Conservation (phyloP, 2,329 filamentous ascomycete genomes). For the Whalleya microplaca region DNA sequence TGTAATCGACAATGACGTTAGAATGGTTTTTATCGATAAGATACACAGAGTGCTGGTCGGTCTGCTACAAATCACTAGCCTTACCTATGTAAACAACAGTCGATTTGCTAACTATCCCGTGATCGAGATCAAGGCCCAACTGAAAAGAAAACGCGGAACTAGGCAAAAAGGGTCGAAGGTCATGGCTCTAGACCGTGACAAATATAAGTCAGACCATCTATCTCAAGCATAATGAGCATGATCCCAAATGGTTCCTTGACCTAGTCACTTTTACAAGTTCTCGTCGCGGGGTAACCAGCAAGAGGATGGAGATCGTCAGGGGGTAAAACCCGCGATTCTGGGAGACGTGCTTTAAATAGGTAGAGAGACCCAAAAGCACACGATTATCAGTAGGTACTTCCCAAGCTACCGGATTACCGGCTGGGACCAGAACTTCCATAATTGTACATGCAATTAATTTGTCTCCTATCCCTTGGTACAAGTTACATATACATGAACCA, state of each 20-base stretch:
- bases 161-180: not conserved
- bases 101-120: not conserved
- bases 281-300: not conserved
- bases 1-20: not conserved
- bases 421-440: too few relatives aligned
- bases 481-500: too few relatives aligned
- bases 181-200: not conserved
- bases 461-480: too few relatives aligned
- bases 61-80: too few relatives aligned
- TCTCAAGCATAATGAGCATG: too few relatives aligned
- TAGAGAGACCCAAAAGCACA: too few relatives aligned
- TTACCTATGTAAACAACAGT: too few relatives aligned
- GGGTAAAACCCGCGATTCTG: conserved; percentile 18
- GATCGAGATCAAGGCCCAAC: not conserved
- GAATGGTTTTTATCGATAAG: not conserved
- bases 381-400: not conserved
- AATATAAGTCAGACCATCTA: not conserved
- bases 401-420: not conserved
- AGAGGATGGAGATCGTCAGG: conserved; percentile 22
- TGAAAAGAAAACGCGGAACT: not conserved
- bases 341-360: not conserved
- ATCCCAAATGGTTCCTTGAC: too few relatives aligned
- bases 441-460: too few relatives aligned
- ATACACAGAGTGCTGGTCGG: not conserved
- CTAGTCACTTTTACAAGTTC: not conserved